Evolutionary conservation across 108 stramenopile genomes (phyloP).

Genomic region (Cyclotella choctawhatcheeana): DNA sequence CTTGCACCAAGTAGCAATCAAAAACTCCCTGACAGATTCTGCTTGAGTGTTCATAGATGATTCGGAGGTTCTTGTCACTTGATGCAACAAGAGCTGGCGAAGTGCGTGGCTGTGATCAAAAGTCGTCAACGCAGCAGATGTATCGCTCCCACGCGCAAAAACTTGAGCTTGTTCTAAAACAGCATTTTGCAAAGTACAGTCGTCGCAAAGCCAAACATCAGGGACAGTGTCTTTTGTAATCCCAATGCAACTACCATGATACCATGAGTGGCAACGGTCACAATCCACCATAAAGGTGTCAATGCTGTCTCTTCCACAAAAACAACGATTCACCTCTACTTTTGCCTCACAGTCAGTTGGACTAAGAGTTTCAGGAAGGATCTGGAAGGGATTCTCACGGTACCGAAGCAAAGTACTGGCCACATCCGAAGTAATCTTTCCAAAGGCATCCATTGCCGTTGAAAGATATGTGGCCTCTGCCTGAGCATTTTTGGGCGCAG

Average conservation of each 20-base stretch:
- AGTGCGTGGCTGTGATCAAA: conserved; percentile 58
- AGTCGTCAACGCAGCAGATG: conserved; percentile 11
- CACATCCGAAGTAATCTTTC: conserved; percentile 80
- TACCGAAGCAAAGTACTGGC: conserved; percentile 59
- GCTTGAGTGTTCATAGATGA: conserved; percentile 47
- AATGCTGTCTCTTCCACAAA: conserved; percentile 61
- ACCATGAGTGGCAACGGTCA: conserved; percentile 85
- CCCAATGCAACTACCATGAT: conserved; percentile 72
- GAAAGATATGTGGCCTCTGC: conserved; percentile 78
- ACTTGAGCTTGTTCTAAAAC: conserved; percentile 54
- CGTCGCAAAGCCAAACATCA: conserved; percentile 83
- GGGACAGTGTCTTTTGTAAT: conserved; percentile 68
- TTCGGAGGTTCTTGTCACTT: conserved; percentile 43
- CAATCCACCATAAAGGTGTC: conserved; percentile 88
- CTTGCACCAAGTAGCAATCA: conserved; percentile 81
- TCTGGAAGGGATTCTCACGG: conserved; percentile 58
- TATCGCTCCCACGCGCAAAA: conserved; percentile 32
- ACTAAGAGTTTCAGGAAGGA: conserved; percentile 43
- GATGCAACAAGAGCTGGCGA: conserved; percentile 72
- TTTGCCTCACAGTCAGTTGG: conserved; percentile 32
- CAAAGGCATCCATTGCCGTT: conserved; percentile 86
- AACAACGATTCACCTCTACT: conserved; percentile 67
- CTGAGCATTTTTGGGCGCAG: conserved; percentile 34
- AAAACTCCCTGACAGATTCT: conserved; percentile 57
- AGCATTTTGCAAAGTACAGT: conserved; percentile 70